These are phyloP conservation scores for Curvularia verruculosa DNA, from an alignment of 2,329 filamentous ascomycete species.

Conservation along the genomic window DNA sequence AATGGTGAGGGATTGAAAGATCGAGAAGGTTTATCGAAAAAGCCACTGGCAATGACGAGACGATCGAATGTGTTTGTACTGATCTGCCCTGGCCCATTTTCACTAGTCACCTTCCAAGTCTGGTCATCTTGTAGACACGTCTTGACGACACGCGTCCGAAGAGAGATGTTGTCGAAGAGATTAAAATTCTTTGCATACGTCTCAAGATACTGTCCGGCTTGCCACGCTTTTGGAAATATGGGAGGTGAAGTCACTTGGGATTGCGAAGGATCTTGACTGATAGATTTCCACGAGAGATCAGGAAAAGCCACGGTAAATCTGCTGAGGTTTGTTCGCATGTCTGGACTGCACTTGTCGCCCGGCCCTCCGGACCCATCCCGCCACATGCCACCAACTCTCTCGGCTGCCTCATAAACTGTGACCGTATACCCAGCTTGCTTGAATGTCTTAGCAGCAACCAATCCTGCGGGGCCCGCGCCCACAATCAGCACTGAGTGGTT, in stretches of 20 bases:
- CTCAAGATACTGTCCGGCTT: slow-evolving; percentile 75
- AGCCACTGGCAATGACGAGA: slow-evolving; percentile 75
- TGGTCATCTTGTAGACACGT: slow-evolving; percentile 25
- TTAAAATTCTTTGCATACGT: slow-evolving; percentile 68
- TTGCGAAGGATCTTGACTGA: slow-evolving; percentile 45
- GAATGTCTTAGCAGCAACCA: slow-evolving; percentile 67
- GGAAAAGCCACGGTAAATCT: slow-evolving; percentile 69
- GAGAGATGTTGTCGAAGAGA: slow-evolving; percentile 56
- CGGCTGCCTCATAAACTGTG: slow-evolving; percentile 70
- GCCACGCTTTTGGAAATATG: slow-evolving; percentile 76
- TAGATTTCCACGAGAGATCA: slow-evolving; percentile 72
- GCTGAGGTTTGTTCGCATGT: slow-evolving; percentile 72
- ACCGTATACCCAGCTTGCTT: slow-evolving; percentile 70
- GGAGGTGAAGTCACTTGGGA: slow-evolving; percentile 49
- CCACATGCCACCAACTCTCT: slow-evolving; percentile 79
- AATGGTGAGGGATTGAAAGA: slow-evolving; percentile 21
- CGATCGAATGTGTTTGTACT: slow-evolving; percentile 64
- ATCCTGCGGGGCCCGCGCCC: slow-evolving; percentile 54
- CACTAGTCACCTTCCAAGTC: slow-evolving; percentile 30
- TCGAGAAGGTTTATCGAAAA: slow-evolving; percentile 61
- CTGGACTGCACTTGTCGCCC: slow-evolving; percentile 67
- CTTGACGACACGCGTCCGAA: slow-evolving; percentile 50
- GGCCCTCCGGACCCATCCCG: slow-evolving; percentile 55
- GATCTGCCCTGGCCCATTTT: slow-evolving; percentile 19
- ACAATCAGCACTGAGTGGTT: slow-evolving; percentile 51